Evolutionary conservation across 2,329 filamentous ascomycete species (phyloP).

Genomic region (Neurospora sp.): DNA sequence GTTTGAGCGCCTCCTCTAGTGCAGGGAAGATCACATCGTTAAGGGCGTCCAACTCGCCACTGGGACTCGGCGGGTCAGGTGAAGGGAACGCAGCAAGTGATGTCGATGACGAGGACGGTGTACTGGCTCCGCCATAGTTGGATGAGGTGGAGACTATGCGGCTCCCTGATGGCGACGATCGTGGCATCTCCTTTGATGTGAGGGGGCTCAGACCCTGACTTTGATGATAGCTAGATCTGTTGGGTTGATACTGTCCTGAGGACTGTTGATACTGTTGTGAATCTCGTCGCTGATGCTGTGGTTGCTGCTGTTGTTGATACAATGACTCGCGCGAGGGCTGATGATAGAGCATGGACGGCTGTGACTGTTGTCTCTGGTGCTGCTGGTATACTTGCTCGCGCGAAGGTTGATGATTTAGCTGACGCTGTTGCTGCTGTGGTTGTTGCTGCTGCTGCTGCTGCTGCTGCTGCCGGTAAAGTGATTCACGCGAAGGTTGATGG

Average conservation of each 20-base stretch:
- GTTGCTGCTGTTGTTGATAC: constrained; percentile 17
- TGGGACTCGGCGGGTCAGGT: constrained; percentile 45
- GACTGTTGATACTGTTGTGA: constrained; percentile 5
- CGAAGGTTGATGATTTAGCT: constrained; percentile 14
- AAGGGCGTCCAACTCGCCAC: constrained; percentile 71
- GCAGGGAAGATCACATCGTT: constrained; percentile 89
- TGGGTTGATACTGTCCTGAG: constrained; percentile 14
- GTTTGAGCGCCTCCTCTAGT: constrained; percentile 78
- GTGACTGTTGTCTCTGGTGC: constrained; percentile 3
- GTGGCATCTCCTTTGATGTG: constrained; percentile 14
- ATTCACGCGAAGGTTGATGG: background rate
- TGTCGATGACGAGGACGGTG: constrained; percentile 20
- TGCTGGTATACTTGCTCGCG: background rate
- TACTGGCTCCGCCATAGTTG: constrained; percentile 16
- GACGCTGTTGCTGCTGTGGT: constrained; percentile 5
- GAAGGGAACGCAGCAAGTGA: constrained; percentile 41
- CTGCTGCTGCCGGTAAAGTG: constrained; percentile 14
- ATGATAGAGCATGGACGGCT: constrained; percentile 9
- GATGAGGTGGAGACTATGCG: constrained; percentile 15
- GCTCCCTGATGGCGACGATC: background rate
- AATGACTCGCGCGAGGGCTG: constrained; percentile 14
- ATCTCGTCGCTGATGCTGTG: constrained; percentile 20
- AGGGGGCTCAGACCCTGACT: constrained; percentile 11
- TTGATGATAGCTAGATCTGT: constrained; percentile 17
- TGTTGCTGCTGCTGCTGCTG: constrained; percentile 14